Percentiles rank a stretch among this genome's conserved stretches.
These are phyloP conservation scores for Diaporthe sp. DNA, from an alignment of 2,329 filamentous ascomycete genomes.

Conservation along the genomic window DNA sequence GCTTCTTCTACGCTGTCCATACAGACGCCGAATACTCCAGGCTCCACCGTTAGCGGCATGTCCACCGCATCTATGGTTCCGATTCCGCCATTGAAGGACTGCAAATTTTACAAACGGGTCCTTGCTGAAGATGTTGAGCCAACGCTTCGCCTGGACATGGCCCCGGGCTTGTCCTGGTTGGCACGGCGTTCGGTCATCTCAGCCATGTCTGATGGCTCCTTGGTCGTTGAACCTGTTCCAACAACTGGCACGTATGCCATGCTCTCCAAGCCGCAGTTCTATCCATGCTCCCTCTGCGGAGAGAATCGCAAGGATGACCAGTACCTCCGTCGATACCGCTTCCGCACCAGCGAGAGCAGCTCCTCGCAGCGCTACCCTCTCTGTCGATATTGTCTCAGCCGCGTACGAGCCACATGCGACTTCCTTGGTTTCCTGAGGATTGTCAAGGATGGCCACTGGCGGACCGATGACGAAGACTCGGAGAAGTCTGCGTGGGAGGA, in stretches of 20 bases:
- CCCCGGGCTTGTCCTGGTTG: constrained; percentile 94
- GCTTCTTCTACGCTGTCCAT: constrained; percentile 67
- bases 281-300: constrained; percentile 89
- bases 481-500: constrained; percentile 96
- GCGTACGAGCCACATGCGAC: constrained; percentile 90
- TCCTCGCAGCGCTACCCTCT: constrained; percentile 90
- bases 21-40: constrained; percentile 70
- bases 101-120: constrained; percentile 92
- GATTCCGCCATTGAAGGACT: constrained; percentile 83
- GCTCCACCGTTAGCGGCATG: constrained; percentile 63
- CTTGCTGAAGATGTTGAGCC: constrained; percentile 94
- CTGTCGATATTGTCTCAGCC: constrained; percentile 87
- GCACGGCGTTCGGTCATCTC: constrained; percentile 87
- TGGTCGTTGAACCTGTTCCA: constrained; percentile 91
- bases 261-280: constrained; percentile 67
- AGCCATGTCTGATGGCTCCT: constrained; percentile 85
- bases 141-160: constrained; percentile 88
- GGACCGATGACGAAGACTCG: constrained; percentile 84
- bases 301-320: constrained; percentile 80
- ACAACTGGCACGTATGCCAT: constrained; percentile 65
- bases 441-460: constrained; percentile 93
- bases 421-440: constrained; percentile 93
- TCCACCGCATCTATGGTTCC: constrained; percentile 55
- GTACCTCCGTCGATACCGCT: constrained; percentile 86
- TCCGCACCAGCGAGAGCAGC: constrained; percentile 89